A percentile compares a stretch with the other conserved stretches of the same genome.
Conservation (phyloP, 2,329 filamentous ascomycete species). For the Colletotrichum sp. region DNA sequence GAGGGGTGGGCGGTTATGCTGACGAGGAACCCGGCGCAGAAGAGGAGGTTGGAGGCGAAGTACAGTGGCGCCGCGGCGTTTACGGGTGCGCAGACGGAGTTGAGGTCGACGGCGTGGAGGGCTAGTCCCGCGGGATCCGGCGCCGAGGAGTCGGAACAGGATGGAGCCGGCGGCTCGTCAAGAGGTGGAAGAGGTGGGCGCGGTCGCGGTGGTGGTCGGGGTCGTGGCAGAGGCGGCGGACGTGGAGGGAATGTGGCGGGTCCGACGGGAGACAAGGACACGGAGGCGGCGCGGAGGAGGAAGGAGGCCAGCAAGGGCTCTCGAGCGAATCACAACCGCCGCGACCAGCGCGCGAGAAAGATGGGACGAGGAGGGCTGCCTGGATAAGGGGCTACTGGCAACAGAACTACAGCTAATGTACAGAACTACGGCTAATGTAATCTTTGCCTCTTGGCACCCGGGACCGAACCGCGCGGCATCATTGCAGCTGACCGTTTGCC, state of each 20-base stretch:
- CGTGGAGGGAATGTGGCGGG: constrained; percentile 68
- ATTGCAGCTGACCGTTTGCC: constrained; percentile 5
- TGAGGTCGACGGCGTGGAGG: constrained; percentile 72
- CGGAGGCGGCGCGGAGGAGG: constrained; percentile 70
- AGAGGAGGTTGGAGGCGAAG: constrained; percentile 73
- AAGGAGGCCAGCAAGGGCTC: constrained; percentile 87
- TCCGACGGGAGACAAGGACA: constrained; percentile 71
- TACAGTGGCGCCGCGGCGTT: constrained; percentile 60
- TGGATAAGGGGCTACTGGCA: constrained; percentile 25
- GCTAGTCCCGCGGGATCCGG: constrained; percentile 58
- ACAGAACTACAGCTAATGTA: constrained; percentile 10
- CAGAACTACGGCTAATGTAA: constrained; percentile 19
- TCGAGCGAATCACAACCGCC: constrained; percentile 84
- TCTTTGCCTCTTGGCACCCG: constrained; percentile 29
- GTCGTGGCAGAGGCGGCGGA: constrained; percentile 52
- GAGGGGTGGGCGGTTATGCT: constrained; percentile 96
- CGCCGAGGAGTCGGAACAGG: constrained; percentile 60
- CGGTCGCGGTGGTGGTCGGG: constrained; percentile 48
- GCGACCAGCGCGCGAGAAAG: constrained; percentile 72
- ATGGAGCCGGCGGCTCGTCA: constrained; percentile 43
- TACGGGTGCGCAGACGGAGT: constrained; percentile 66
- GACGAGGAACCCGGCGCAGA: constrained; percentile 70
- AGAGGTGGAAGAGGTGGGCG: constrained; percentile 52
- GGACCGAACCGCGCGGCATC: constrained; percentile 22
- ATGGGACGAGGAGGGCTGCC: constrained; percentile 59